Conservation (phyloP, 75 land plant genomes). For the Cunninghamia lanceolata region DNA sequence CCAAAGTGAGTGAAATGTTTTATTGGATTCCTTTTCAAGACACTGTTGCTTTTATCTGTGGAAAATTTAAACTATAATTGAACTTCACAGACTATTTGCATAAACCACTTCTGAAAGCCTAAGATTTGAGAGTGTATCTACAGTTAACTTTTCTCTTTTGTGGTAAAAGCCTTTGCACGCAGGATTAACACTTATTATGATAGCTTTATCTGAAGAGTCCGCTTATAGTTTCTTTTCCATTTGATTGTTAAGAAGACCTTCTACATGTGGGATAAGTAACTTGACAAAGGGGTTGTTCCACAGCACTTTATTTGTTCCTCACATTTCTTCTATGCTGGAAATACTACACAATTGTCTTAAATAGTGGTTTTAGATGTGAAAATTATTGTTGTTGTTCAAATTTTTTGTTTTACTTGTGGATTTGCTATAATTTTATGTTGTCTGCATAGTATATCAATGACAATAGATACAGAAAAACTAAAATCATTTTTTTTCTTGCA, state of each 20-base stretch:
- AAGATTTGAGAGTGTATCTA: not conserved
- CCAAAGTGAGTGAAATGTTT: not conserved
- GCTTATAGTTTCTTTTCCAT: not conserved
- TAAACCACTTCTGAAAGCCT: not conserved
- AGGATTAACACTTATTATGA: not conserved
- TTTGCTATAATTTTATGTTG: not conserved
- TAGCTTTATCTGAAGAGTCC: not conserved
- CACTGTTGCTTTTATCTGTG: not conserved
- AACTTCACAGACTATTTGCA: not conserved
- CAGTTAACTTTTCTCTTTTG: not conserved
- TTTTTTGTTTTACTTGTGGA: not conserved
- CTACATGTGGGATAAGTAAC: not conserved
- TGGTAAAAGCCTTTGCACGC: not conserved
- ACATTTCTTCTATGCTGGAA: not conserved
- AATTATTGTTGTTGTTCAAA: not conserved
- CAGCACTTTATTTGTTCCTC: not conserved
- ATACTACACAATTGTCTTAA: not conserved
- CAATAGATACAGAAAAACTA: not conserved
- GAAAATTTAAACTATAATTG: not conserved
- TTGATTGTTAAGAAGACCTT: not conserved
- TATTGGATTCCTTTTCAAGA: not conserved
- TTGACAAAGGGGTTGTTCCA: not conserved
- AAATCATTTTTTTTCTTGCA: conserved; percentile 24
- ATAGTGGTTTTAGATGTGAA: not conserved
- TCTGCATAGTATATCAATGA: not conserved